phyloP scores from a whole-genome alignment of 176 grass and related monocot genomes.

The Cenchrus americanus region DNA sequence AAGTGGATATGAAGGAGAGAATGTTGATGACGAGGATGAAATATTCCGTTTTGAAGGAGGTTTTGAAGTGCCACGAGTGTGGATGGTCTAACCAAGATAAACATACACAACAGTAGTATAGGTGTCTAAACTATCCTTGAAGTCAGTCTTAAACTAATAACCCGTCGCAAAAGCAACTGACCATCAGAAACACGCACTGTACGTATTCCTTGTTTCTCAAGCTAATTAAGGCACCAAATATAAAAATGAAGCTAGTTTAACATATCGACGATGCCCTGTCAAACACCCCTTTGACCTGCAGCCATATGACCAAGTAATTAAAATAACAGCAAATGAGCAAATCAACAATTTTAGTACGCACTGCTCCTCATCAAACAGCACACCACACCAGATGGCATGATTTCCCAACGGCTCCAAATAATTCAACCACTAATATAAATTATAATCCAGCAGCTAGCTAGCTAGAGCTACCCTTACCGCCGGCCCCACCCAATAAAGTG shows the following conservation, averaged over 20 bases:
- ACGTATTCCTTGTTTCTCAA: background rate
- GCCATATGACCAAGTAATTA: background rate
- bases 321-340: background rate
- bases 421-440: slow-evolving; percentile 1
- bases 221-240: background rate
- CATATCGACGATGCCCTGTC: no score
- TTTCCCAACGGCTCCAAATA: slow-evolving; percentile 13
- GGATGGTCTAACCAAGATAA: slow-evolving; percentile 25
- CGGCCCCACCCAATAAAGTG: no score
- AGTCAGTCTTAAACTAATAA: slow-evolving; percentile 37
- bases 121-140: background rate
- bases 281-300: background rate
- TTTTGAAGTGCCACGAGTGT: no score
- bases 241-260: background rate
- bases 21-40: no score
- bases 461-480: no score
- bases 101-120: background rate
- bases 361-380: background rate
- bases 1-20: no score
- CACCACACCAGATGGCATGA: background rate
- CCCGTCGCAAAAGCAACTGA: no score
- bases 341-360: background rate
- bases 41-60: no score
- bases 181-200: background rate
- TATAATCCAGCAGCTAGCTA: background rate